Conservation (phyloP, 73 alveolate genomes). For the Tetrahymena malaccensis region DNA sequence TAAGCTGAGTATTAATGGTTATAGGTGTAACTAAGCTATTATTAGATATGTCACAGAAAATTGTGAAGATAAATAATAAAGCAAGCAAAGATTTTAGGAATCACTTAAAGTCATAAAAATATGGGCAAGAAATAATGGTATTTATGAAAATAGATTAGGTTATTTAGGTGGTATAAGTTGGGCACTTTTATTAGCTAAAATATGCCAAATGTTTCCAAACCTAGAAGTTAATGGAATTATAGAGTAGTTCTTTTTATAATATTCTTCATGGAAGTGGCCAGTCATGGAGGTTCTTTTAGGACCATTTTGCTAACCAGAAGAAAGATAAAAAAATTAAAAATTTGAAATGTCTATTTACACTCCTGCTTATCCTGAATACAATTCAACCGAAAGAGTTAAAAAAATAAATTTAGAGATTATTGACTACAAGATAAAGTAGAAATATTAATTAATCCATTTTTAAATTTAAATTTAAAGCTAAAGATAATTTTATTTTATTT, state of each 20-base stretch:
- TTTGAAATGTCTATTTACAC: constrained; percentile 83
- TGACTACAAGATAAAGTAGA: not conserved
- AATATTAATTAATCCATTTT: not conserved
- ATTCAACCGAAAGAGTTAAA: constrained; percentile 73
- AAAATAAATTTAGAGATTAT: constrained; percentile 12
- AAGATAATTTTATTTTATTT: too few relatives aligned
- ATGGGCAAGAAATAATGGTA: constrained; percentile 95
- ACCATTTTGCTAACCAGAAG: constrained; percentile 12
- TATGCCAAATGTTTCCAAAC: constrained; percentile 81
- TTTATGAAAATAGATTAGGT: constrained; percentile 88
- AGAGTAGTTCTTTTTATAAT: constrained; percentile 72
- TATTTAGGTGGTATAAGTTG: constrained; percentile 96
- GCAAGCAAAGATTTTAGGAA: constrained; percentile 63
- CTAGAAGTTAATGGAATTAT: constrained; percentile 66
- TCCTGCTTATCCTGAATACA: constrained; percentile 94
- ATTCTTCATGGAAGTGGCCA: constrained; percentile 88
- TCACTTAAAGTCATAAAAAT: constrained; percentile 82
- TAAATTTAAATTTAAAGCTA: too few relatives aligned
- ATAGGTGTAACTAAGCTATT: constrained; percentile 89
- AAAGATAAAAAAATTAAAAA: constrained; percentile 7
- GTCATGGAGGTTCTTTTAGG: not conserved
- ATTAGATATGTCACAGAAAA: constrained; percentile 64
- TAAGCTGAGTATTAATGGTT: constrained; percentile 73
- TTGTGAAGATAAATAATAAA: constrained; percentile 61
- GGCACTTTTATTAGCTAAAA: constrained; percentile 88